Evolutionary conservation across 192 early-diverging fungal genomes (phyloP), one percentile per base, ranked within the genome.

Genomic region (Funneliformis geosporum): DNA sequence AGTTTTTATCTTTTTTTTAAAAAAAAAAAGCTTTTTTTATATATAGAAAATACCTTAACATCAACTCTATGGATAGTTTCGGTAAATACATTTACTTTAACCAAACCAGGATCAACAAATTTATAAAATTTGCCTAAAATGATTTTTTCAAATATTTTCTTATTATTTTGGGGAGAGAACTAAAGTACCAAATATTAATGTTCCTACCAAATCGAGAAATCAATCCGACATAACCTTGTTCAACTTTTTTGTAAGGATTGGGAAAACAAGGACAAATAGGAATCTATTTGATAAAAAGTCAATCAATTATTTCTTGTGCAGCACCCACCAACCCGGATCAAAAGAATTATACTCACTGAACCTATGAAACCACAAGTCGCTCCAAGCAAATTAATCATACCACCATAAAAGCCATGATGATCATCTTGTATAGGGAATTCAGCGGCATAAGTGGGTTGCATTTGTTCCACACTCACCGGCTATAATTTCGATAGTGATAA

Each of bases 151-250:
- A 44, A 8, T 78, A 43, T 40, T 43, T 7, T 4, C n/a, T n/a
- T 10, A 25, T 4, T 33, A 64, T 42, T 42, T 23, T 33, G 18
- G 16, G 73, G 16, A 18, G 0, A 9, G 16, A 72, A 33, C n/a
- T 4, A 25, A 42, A 38, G 68, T 80, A 79, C 73, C 65, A 42
- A 21, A 80, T 75, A 78, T 86, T 85, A 81, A 85, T 85, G 38
- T 86, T 85, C 71, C 86, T 89, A 62, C 93, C 93, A 76, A 93
- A 94, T 23, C 88, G 84, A 21, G 89, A 86, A 39, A 94, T 80
- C 8, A 94, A 80, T 23, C 92, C 93, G 14, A 94, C 93, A 68
- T 80, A 79, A 67, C 93, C 93, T 87, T 94, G 93, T 8, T 86
- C 79, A 25, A 94, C 84, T n/a, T 82, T 83, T 77, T 90, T 87